These are phyloP conservation scores for Ceratocystis cubensis DNA, from an alignment of 2,329 filamentous ascomycete genomes.

Conservation along the genomic window DNA sequence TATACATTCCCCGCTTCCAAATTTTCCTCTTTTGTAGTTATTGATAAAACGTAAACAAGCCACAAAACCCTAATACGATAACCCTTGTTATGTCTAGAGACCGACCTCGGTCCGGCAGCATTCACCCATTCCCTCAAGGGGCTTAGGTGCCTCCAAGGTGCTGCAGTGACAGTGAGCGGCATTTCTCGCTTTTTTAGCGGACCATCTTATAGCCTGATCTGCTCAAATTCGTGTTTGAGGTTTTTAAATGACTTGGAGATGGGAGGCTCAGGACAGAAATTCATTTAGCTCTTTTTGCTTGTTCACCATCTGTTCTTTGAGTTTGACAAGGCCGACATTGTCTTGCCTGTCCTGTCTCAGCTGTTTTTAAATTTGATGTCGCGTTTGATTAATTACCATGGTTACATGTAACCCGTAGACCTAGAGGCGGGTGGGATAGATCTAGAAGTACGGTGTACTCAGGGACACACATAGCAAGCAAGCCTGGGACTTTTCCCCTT, in stretches of 20 bases:
- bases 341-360: not conserved
- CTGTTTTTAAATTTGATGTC: not conserved
- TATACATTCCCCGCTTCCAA: no score
- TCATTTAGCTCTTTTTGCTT: not conserved
- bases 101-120: not conserved
- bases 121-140: not conserved
- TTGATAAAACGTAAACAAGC: not conserved
- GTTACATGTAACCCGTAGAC: not conserved
- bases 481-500: not conserved
- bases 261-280: not conserved
- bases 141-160: not conserved
- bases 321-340: not conserved
- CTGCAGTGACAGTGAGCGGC: not conserved
- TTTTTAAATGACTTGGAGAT: not conserved
- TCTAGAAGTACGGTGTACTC: not conserved
- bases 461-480: not conserved
- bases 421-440: not conserved
- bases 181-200: not conserved
- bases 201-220: constrained; percentile 6
- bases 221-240: not conserved
- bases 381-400: not conserved
- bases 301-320: not conserved
- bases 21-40: not conserved
- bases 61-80: not conserved
- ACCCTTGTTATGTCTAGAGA: not conserved